Conservation (phyloP, 140 eudicot genomes). For the Stevia rebaudiana region DNA sequence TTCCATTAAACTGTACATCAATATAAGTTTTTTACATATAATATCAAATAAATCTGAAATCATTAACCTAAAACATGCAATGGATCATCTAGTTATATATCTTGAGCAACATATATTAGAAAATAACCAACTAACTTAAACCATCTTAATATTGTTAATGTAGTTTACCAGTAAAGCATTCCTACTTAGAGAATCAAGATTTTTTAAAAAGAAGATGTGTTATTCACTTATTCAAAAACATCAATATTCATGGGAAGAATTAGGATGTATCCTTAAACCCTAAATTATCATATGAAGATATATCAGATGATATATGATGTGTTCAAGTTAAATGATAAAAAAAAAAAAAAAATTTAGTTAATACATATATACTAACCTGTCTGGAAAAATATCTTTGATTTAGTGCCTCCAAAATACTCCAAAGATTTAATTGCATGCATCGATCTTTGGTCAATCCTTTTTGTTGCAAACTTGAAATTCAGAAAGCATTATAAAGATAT, state of each 20-base stretch:
- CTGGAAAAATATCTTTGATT: constrained; percentile 12
- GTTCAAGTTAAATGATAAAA: neutral
- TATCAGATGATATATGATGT: neutral
- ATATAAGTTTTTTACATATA: neutral
- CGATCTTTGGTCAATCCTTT: constrained; percentile 4
- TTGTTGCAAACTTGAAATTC: constrained; percentile 5
- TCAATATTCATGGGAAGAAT: neutral
- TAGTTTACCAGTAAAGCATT: constrained; percentile 7
- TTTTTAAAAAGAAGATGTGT: neutral
- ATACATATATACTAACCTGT: constrained; percentile 15
- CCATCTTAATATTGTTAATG: neutral
- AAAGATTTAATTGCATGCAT: constrained; percentile 24
- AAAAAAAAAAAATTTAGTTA: constrained; percentile 1
- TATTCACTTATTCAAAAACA: constrained; percentile 20
- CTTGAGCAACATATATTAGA: neutral
- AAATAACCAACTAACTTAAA: neutral
- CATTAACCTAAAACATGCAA: constrained; percentile 8
- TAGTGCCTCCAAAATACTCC: constrained; percentile 1
- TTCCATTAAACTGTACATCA: neutral
- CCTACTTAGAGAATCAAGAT: constrained; percentile 8
- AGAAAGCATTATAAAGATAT: constrained; percentile 1
- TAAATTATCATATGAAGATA: neutral
- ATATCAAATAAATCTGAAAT: neutral
- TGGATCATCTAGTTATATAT: neutral
- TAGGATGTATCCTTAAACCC: constrained; percentile 15